These are phyloP conservation scores for Nissolia schottii DNA, from an alignment of 306 rosid genomes.

Conservation along the genomic window DNA sequence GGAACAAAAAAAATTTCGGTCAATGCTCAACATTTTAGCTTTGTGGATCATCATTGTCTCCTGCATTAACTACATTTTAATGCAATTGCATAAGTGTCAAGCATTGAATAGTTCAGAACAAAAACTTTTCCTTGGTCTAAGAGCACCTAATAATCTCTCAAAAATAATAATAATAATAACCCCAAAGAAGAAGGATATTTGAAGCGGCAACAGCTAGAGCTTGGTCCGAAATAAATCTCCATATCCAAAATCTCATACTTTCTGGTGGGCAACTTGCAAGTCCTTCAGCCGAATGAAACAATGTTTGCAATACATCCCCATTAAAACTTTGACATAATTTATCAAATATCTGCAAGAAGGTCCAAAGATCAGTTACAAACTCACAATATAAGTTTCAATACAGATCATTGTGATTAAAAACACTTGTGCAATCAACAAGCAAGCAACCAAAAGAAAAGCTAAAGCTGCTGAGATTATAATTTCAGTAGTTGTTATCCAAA, in stretches of 20 bases:
- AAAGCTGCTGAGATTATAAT: background rate
- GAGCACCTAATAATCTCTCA: no score
- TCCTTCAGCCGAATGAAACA: conserved; percentile 86
- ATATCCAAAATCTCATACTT: conserved; percentile 61
- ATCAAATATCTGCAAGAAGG: conserved; percentile 83
- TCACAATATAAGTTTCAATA: background rate
- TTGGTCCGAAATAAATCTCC: conserved; percentile 78
- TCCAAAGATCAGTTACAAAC: conserved; percentile 29
- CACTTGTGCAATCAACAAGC: background rate
- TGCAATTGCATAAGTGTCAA: no score
- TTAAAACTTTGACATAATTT: conserved; percentile 90
- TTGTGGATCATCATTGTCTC: no score
- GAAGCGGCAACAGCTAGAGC: conserved; percentile 82
- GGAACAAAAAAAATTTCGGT: no score
- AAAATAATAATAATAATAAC: no score
- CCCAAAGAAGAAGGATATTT: conserved; percentile 68
- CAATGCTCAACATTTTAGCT: no score
- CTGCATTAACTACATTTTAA: no score
- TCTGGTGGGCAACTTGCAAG: conserved; percentile 78
- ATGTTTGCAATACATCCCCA: conserved; percentile 86
- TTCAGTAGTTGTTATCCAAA: conserved; percentile 9
- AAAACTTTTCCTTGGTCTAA: no score
- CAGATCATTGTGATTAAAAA: conserved; percentile 3
- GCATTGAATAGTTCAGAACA: no score
- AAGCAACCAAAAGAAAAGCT: background rate